Evolutionary conservation across 2,329 filamentous ascomycete genomes (phyloP), one percentile per base, ranked within the genome.

Genomic region (Lachnellula suecica): DNA sequence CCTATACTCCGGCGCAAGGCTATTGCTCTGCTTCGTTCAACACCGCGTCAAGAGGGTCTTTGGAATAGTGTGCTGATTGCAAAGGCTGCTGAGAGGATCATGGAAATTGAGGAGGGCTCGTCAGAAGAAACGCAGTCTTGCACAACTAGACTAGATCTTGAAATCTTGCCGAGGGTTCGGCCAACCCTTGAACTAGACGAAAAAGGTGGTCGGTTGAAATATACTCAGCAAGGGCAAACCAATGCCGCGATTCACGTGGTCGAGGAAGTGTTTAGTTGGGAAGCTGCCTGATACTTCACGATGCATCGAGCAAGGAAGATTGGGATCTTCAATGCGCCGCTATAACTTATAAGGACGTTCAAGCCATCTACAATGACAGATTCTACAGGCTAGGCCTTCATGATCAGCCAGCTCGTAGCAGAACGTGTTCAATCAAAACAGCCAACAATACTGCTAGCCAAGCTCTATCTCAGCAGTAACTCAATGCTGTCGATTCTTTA

Each of bases 41-140:
- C 79, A 58, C 75, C 81, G 13, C 74, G 83, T 10, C 75, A 83
- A 44, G 84, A 88, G 66, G 83, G 81, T 17, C 82, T 88, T 72
- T 87, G 84, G 84, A 83, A 88, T 41, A 53, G 55, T 4, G 15
- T 54, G 11, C 31, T 63, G 2, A 50, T 50, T 9, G 59, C 57
- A 3, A 56, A 54, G 11, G 52, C 57, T 38, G 53, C 58, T 2
- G 54, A 63, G 20, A 56, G 51, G 9, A 42, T 59, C 19, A 49
- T 60, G 22, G 44, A 60, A 23, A 54, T 65, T 22, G 56, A 63
- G 49, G 60, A 60, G n/a, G 53, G 35, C 22, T 19, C 11, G 2
- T 17, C 22, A 7, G n/a, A 10, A 8, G n/a, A 24, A 19, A 20
- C 23, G 2, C 8, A 29, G 2, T 22, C 27, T 7, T 40, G 10